phyloP scores from a whole-genome alignment of 495 filamentous ascomycete species.

The Penicillium paxilli region DNA sequence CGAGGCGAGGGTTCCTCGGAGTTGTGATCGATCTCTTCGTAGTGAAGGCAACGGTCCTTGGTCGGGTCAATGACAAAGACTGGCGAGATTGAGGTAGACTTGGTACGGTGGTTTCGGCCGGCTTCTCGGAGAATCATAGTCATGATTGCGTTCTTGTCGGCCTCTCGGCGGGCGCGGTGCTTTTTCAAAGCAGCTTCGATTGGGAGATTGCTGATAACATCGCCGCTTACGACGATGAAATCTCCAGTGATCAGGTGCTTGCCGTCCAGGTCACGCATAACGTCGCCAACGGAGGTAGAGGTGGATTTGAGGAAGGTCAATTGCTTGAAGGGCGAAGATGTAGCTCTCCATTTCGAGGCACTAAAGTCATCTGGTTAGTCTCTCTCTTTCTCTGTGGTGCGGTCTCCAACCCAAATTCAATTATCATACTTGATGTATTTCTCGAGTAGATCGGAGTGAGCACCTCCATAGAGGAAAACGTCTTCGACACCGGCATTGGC shows the following conservation, averaged over 20 bases:
- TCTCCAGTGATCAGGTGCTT: conserved; percentile 84
- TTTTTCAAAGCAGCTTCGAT: conserved; percentile 75
- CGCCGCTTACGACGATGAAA: conserved; percentile 89
- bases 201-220: conserved; percentile 87
- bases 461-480: conserved; percentile 86
- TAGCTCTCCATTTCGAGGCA: conserved; percentile 66
- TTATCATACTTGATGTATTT: conserved; percentile 66
- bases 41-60: conserved; percentile 84
- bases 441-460: conserved; percentile 88
- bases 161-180: conserved; percentile 77
- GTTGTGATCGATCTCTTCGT: conserved; percentile 68
- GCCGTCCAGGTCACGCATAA: conserved; percentile 89
- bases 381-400: neutral
- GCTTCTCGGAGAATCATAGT: conserved; percentile 88
- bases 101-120: conserved; percentile 72
- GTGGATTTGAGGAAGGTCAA: conserved; percentile 85
- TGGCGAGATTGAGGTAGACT: conserved; percentile 69
- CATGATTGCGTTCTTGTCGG: conserved; percentile 96
- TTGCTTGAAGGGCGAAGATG: conserved; percentile 78
- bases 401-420: neutral
- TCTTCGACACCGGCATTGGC: conserved; percentile 91
- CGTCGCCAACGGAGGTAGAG: conserved; percentile 88
- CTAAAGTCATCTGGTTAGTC: conserved; percentile 30
- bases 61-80: conserved; percentile 84
- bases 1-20: conserved; percentile 48